These are phyloP conservation scores for Amanita fuliginea DNA, from an alignment of 768 basidiomycete species.

Conservation along the genomic window DNA sequence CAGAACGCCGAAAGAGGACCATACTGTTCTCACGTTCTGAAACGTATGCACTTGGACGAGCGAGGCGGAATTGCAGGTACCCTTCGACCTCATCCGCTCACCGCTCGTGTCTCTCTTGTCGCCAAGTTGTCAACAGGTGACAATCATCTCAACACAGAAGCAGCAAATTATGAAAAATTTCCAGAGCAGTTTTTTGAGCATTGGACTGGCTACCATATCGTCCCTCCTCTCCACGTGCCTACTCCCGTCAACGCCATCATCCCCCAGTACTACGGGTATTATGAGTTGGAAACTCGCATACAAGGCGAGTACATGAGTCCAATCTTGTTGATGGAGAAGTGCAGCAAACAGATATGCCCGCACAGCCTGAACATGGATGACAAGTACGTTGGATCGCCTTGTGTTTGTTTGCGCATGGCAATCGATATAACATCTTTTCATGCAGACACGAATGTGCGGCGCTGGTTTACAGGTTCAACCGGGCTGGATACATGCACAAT, in stretches of 20 bases:
- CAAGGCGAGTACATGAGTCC: constrained; percentile 23
- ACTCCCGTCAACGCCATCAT: constrained; percentile 39
- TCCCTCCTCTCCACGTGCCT: constrained; percentile 29
- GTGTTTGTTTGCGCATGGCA: background rate
- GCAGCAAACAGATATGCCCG: constrained; percentile 21
- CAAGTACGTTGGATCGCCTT: constrained; percentile 14
- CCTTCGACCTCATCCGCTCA: constrained; percentile 17
- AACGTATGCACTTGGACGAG: background rate
- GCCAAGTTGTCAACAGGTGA: constrained; percentile 36
- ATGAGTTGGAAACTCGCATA: constrained; percentile 13
- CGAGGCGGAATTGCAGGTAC: background rate
- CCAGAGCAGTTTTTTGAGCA: constrained; percentile 35
- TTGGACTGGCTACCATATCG: constrained; percentile 37
- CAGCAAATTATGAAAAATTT: constrained; percentile 32
- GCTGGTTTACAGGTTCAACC: constrained; percentile 26
- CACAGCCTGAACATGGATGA: constrained; percentile 24
- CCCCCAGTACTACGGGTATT: constrained; percentile 60
- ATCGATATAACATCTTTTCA: background rate
- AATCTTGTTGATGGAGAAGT: constrained; percentile 32
- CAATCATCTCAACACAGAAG: constrained; percentile 26
- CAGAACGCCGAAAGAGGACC: constrained; percentile 18
- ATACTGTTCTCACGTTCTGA: constrained; percentile 20
- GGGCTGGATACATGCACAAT: constrained; percentile 23
- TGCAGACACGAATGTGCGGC: constrained; percentile 28
- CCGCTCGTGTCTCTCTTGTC: constrained; percentile 27